Conservation (phyloP, 495 filamentous ascomycete genomes). For the Amniculicola lignicola region DNA sequence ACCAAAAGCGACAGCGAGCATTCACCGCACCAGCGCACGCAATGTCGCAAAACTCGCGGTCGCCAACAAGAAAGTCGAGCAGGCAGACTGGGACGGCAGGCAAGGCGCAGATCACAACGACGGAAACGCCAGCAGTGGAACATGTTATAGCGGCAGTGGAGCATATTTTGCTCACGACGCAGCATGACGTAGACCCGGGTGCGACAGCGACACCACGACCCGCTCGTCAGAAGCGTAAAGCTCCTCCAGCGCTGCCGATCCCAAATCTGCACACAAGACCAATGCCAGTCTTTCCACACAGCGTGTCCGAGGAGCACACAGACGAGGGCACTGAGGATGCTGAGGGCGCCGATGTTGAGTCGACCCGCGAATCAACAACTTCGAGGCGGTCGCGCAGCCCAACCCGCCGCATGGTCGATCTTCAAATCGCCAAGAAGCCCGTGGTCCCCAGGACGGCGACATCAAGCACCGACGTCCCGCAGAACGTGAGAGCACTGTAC, state of each 20-base stretch:
- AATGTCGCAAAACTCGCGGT: conserved; percentile 8
- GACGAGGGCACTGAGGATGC: background rate
- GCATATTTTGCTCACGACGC: conserved; percentile 4
- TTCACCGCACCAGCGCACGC: conserved; percentile 1
- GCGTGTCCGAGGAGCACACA: background rate
- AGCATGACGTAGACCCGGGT: conserved; percentile 13
- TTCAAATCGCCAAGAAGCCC: conserved; percentile 21
- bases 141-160: conserved; percentile 11
- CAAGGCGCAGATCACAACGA: conserved; percentile 19
- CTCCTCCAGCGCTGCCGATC: conserved; percentile 5
- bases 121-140: conserved; percentile 5
- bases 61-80: conserved; percentile 14
- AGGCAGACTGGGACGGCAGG: conserved; percentile 7
- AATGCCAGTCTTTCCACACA: conserved; percentile 3
- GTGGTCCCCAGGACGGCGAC: conserved; percentile 14
- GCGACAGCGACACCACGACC: conserved; percentile 6
- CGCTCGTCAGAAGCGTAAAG: conserved; percentile 6
- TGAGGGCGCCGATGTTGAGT: conserved; percentile 1
- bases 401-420: conserved; percentile 24
- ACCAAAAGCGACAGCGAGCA: conserved; percentile 22
- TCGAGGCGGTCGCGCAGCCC: conserved; percentile 28
- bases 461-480: conserved; percentile 20
- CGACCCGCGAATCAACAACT: conserved; percentile 16
- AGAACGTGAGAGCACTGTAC: conserved; percentile 20
- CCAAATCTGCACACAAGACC: conserved; percentile 6